Evolutionary conservation across 805 yeast species (phyloP), one percentile per base, ranked within the genome.

Genomic region (Candida boleticola): DNA sequence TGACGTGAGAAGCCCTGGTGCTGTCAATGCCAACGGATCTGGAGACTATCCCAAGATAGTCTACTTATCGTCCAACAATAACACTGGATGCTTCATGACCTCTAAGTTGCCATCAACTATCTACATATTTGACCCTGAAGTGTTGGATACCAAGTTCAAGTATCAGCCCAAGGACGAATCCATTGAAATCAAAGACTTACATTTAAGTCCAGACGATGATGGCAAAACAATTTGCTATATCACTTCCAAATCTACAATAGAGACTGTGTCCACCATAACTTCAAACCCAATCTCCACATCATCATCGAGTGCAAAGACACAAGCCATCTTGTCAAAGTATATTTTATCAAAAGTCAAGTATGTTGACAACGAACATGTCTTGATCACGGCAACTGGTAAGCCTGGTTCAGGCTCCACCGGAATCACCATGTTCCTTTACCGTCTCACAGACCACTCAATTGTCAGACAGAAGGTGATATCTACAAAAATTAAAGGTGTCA

Each of bases 31-130:
- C 6, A 29, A 11, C 18, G 32, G 17, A 6, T 5, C 17, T 16
- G 78, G 76, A 10, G 84, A 78, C 35, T 85, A 84, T 55, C 83
- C 81, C 35, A 88, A 86, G 57, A 61, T 77, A 17, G 76, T 87
- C 3, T 64, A 70, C 23, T 58, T 86, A 19, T 68, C 89, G 0
- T 63, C 68, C 17, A 82, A 82, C 53, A 82, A 79, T n/a, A 55
- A 78, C 2, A 66, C 78, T 7, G 87, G 87, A 5, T 86, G 83
- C 2, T 68, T 85, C 43, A 80, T 87, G 44, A 80, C 90, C 20
- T 81, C 92, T 14, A 69, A 73, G 18, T 64, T 71, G 5, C 92
- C 93, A 0, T 79, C 88, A 0, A 63, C 74, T 4, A 68, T 87
- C 16, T 82, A 79, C 55, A 65, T 85, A 17, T 75, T 88, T 46